These are phyloP conservation scores for Haplosporangium sp. DNA, from an alignment of 371 early-diverging fungal genomes.

Conservation along the genomic window DNA sequence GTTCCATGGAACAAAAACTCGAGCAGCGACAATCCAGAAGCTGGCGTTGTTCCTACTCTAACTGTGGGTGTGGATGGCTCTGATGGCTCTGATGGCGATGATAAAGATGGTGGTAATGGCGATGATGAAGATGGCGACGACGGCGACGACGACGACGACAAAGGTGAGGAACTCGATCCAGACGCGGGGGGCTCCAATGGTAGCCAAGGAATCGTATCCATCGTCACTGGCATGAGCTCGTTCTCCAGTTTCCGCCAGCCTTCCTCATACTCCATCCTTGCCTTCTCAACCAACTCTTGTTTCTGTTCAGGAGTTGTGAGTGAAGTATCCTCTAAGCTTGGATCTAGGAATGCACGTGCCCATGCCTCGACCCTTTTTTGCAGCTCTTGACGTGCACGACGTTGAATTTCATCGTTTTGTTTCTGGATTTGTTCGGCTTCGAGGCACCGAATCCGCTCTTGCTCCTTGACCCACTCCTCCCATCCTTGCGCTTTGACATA, in stretches of 20 bases:
- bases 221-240: constrained; percentile 1
- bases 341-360: not conserved
- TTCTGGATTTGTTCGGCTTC: constrained; percentile 13
- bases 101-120: not conserved
- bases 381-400: constrained; percentile 20
- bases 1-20: constrained; percentile 45
- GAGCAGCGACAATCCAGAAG: constrained; percentile 15
- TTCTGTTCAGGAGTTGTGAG: constrained; percentile 19
- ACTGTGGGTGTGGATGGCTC: not conserved
- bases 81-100: not conserved
- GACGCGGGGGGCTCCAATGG: constrained; percentile 3
- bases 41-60: not conserved
- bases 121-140: not conserved
- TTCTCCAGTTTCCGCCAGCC: constrained; percentile 18
- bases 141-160: not conserved
- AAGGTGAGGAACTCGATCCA: not conserved
- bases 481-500: constrained; percentile 78
- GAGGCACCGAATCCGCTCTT: constrained; percentile 12
- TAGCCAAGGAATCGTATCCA: constrained; percentile 36
- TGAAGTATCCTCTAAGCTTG: not conserved
- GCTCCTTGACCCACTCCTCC: constrained; percentile 29
- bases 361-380: constrained; percentile 12
- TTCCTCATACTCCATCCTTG: constrained; percentile 17
- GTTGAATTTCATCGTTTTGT: constrained; percentile 16
- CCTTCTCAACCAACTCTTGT: constrained; percentile 7